Percentiles rank a stretch among this genome's conserved stretches.
Evolutionary conservation across 306 rosid genomes (phyloP).

Genomic region (Parietaria judaica): DNA sequence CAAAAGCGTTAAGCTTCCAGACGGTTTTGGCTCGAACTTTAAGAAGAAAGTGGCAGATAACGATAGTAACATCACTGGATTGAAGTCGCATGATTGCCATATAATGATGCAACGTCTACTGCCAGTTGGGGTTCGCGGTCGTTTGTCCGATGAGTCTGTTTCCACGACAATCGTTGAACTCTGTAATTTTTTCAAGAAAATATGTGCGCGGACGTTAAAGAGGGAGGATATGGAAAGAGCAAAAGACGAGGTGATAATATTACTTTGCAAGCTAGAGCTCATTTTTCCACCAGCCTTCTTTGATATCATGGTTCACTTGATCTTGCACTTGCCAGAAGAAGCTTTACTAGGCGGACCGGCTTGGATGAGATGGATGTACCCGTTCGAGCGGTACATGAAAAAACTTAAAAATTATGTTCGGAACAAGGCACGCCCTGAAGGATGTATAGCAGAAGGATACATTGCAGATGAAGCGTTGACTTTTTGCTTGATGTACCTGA

Average conservation of each 20-base stretch:
- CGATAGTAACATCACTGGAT: too few relatives aligned
- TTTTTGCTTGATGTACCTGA: conserved; percentile 2
- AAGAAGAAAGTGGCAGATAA: too few relatives aligned
- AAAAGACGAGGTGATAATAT: not conserved
- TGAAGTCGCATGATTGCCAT: too few relatives aligned
- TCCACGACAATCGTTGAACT: not conserved
- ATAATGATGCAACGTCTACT: not conserved
- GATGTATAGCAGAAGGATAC: conserved; percentile 2
- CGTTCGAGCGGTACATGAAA: not conserved
- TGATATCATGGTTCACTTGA: not conserved
- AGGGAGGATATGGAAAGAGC: not conserved
- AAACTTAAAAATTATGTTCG: conserved; percentile 1
- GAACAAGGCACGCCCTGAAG: not conserved
- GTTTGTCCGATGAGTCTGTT: too few relatives aligned
- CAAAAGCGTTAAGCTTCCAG: not conserved
- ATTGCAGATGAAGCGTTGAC: not conserved
- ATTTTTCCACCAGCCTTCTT: not conserved
- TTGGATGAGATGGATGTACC: not conserved
- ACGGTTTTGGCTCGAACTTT: too few relatives aligned
- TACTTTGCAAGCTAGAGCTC: not conserved
- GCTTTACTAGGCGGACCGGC: not conserved
- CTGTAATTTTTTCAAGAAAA: not conserved
- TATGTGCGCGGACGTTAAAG: conserved; percentile 1
- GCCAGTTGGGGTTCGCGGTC: not conserved
- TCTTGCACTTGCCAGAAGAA: not conserved